A percentile compares a stretch with the other conserved stretches of the same genome.
These are phyloP conservation scores for Boletus vermiculosoides DNA, from an alignment of 768 basidiomycete species.

Conservation along the genomic window DNA sequence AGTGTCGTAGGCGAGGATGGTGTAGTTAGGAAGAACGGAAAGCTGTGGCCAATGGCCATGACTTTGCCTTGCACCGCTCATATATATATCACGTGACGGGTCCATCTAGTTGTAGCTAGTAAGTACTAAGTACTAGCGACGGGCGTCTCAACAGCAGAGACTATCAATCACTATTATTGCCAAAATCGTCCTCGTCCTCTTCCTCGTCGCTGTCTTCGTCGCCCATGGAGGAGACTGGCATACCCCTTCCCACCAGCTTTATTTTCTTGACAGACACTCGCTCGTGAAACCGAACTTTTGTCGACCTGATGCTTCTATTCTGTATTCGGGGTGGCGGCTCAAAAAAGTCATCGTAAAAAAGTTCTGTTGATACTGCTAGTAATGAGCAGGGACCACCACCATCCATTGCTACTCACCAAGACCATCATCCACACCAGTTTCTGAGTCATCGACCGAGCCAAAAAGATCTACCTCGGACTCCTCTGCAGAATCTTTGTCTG, in stretches of 20 bases:
- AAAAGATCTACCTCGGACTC: slow-evolving; percentile 67
- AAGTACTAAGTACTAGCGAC: neutral
- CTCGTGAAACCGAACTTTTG: slow-evolving; percentile 75
- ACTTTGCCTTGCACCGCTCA: neutral
- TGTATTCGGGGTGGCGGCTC: slow-evolving; percentile 47
- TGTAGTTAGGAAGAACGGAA: slow-evolving; percentile 1
- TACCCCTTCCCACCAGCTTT: slow-evolving; percentile 65
- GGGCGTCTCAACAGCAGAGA: neutral
- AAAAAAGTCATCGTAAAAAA: slow-evolving; percentile 80
- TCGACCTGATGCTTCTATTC: slow-evolving; percentile 20
- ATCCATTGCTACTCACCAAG: slow-evolving; percentile 37
- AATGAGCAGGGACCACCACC: neutral
- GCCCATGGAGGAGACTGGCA: slow-evolving; percentile 47
- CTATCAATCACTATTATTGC: slow-evolving; percentile 31
- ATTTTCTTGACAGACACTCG: slow-evolving; percentile 82
- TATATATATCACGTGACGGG: slow-evolving; percentile 9
- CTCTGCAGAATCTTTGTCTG: slow-evolving; percentile 50
- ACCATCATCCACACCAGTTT: slow-evolving; percentile 40
- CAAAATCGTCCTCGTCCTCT: slow-evolving; percentile 40
- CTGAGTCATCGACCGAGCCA: slow-evolving; percentile 48
- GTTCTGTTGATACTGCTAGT: slow-evolving; percentile 40
- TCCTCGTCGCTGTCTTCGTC: slow-evolving; percentile 37
- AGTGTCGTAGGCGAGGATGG: neutral
- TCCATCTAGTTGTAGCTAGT: no score
- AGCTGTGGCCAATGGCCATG: slow-evolving; percentile 4